Conservation (phyloP, 306 rosid species). For the Luffa acutangula region DNA sequence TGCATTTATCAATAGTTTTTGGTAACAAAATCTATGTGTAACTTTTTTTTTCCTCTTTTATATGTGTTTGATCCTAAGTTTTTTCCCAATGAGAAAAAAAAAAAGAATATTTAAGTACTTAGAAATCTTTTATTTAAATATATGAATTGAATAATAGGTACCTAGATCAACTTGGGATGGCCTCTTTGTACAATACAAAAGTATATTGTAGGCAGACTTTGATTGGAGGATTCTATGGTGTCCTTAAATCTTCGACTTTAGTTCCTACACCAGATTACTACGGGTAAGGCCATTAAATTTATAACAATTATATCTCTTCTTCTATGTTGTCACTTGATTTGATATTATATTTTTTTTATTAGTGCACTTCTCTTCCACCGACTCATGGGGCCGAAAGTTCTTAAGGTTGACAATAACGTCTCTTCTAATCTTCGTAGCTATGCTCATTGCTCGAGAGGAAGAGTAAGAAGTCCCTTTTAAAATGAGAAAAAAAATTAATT, state of each 20-base stretch:
- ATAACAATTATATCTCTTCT: background rate
- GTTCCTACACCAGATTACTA: background rate
- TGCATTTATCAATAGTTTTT: constrained; percentile 4
- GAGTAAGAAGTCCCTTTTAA: background rate
- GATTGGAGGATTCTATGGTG: background rate
- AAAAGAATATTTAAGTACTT: too few relatives aligned
- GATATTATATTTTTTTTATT: background rate
- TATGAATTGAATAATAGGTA: background rate
- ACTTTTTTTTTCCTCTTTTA: too few relatives aligned
- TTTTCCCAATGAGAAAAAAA: too few relatives aligned
- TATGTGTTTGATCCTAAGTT: too few relatives aligned
- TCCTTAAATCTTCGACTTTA: background rate
- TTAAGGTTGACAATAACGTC: background rate
- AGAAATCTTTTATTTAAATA: too few relatives aligned
- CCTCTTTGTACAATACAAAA: background rate
- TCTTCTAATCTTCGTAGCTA: background rate
- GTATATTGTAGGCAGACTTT: background rate
- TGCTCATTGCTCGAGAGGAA: background rate
- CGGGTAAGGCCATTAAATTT: background rate
- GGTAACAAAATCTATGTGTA: too few relatives aligned
- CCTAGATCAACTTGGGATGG: background rate
- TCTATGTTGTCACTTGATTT: background rate
- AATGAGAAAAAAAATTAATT: too few relatives aligned
- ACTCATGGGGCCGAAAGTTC: background rate
- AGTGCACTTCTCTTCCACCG: background rate